A percentile compares a stretch with the other conserved stretches of the same genome.
phyloP scores from a whole-genome alignment of 2,329 filamentous ascomycete species.

The Talaromyces pinophilus region DNA sequence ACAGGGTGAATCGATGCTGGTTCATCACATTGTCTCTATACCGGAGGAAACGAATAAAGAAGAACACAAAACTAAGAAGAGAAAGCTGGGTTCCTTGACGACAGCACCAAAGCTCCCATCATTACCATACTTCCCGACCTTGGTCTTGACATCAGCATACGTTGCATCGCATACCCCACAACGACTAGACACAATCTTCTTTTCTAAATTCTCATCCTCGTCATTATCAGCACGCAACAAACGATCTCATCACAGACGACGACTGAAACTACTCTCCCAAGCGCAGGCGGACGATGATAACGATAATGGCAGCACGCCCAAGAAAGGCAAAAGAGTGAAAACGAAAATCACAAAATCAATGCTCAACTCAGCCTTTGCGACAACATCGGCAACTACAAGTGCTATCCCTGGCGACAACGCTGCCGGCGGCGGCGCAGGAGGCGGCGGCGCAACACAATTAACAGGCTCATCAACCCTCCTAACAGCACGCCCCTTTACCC shows the following conservation, averaged over 20 bases:
- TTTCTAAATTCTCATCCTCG: conserved; percentile 51
- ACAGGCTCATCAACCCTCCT: conserved; percentile 44
- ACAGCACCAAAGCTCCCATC: conserved; percentile 19
- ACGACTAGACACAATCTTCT: conserved; percentile 52
- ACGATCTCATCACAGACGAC: conserved; percentile 46
- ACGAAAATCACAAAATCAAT: conserved; percentile 46
- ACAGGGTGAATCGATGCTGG: conserved; percentile 48
- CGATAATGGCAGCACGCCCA: conserved; percentile 34
- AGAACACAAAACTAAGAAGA: conserved; percentile 10
- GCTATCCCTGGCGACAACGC: conserved; percentile 25
- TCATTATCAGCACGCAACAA: conserved; percentile 47
- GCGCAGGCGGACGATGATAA: conserved; percentile 39
- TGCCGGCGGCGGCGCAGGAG: conserved; percentile 28
- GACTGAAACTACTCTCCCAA: conserved; percentile 44
- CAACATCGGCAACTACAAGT: conserved; percentile 40
- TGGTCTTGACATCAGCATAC: conserved; percentile 51
- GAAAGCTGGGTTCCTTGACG: neutral
- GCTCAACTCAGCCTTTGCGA: conserved; percentile 43
- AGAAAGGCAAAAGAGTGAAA: conserved; percentile 40
- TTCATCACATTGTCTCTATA: conserved; percentile 42
- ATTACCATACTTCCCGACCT: conserved; percentile 50
- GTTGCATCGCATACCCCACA: conserved; percentile 51
- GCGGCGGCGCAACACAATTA: conserved; percentile 25
- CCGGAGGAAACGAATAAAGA: conserved; percentile 30
- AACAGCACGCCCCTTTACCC: conserved; percentile 45